Conservation (phyloP, 768 basidiomycete species). For the Auriculariales sp. region DNA sequence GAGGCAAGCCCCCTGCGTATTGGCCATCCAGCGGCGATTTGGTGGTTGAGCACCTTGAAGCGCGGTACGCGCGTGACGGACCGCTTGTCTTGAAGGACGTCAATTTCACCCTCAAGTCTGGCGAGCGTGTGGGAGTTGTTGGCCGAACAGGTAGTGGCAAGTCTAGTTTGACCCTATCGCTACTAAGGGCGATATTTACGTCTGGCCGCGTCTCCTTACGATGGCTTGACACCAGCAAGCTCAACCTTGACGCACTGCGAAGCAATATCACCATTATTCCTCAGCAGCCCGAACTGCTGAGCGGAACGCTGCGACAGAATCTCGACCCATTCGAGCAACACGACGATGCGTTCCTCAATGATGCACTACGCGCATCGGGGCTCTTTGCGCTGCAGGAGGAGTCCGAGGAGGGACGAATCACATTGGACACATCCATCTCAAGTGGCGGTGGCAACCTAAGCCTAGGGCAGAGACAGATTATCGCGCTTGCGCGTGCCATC, state of each 20-base stretch:
- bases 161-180: constrained; percentile 36
- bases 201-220: constrained; percentile 42
- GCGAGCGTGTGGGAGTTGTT: constrained; percentile 16
- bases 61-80: constrained; percentile 18
- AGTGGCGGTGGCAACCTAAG: constrained; percentile 33
- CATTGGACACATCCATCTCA: constrained; percentile 29
- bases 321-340: constrained; percentile 45
- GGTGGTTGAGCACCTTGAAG: constrained; percentile 18
- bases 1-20: constrained; percentile 20
- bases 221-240: constrained; percentile 27
- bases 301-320: constrained; percentile 41
- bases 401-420: constrained; percentile 22
- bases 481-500: constrained; percentile 45
- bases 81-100: constrained; percentile 22
- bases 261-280: constrained; percentile 46
- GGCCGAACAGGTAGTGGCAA: constrained; percentile 50
- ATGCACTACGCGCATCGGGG: constrained; percentile 34
- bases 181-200: constrained; percentile 42
- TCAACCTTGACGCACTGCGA: constrained; percentile 41
- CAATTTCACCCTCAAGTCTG: constrained; percentile 18
- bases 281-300: constrained; percentile 38
- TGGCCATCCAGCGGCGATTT: constrained; percentile 23
- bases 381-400: constrained; percentile 26
- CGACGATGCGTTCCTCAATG: constrained; percentile 37
- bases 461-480: constrained; percentile 45